These are phyloP conservation scores for Obelidium mucronatum DNA, from an alignment of 192 early-diverging fungal genomes.

Conservation along the genomic window DNA sequence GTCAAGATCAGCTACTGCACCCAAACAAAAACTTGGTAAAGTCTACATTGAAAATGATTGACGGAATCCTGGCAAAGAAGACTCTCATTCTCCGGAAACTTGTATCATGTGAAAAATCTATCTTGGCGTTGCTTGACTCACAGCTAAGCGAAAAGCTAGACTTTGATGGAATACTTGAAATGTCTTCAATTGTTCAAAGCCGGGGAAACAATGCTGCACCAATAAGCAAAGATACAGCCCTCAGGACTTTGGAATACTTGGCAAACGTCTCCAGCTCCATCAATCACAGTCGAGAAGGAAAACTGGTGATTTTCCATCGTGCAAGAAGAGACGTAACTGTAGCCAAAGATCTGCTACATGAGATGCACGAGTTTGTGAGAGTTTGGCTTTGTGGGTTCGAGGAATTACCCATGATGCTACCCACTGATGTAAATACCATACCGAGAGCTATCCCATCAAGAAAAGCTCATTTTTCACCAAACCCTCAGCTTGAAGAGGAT, in stretches of 20 bases:
- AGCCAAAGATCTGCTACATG: constrained; percentile 29
- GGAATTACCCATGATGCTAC: background rate
- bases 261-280: constrained; percentile 24
- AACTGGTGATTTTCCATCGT: constrained; percentile 18
- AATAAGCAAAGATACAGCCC: constrained; percentile 9
- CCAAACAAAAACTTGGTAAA: constrained; percentile 9
- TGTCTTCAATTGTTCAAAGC: background rate
- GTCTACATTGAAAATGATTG: constrained; percentile 26
- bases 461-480: background rate
- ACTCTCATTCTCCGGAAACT: constrained; percentile 25
- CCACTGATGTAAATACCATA: background rate
- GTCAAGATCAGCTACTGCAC: background rate
- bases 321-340: constrained; percentile 17
- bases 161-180: constrained; percentile 25
- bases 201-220: background rate
- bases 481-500: background rate
- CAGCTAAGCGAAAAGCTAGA: constrained; percentile 1
- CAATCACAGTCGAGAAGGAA: constrained; percentile 25
- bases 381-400: constrained; percentile 31
- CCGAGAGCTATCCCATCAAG: background rate
- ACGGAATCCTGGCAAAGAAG: constrained; percentile 33
- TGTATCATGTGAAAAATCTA: constrained; percentile 29
- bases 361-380: constrained; percentile 38
- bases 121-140: constrained; percentile 13
- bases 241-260: constrained; percentile 26